Percentiles rank a stretch among this genome's conserved stretches.
Evolutionary conservation across 2,329 filamentous ascomycete species (phyloP).

Genomic region (Sporothrix globosa): DNA sequence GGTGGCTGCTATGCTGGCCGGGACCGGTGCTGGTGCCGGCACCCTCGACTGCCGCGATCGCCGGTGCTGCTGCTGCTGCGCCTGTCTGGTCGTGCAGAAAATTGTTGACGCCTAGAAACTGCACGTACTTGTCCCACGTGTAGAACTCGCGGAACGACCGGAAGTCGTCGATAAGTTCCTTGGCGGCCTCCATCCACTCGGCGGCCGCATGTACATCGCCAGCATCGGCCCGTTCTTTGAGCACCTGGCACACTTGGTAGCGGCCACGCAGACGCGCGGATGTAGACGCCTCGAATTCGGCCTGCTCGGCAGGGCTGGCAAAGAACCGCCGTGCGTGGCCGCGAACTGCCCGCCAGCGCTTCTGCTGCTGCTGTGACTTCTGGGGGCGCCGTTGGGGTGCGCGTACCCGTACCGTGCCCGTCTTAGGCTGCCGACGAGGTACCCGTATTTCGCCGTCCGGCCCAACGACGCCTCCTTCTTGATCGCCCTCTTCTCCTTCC

Average conservation of each 20-base stretch:
- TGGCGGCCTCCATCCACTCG: constrained; percentile 62
- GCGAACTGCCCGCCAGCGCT: constrained; percentile 29
- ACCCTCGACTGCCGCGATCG: constrained; percentile 24
- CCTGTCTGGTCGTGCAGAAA: constrained; percentile 45
- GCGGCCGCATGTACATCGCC: constrained; percentile 51
- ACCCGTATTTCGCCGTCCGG: neutral
- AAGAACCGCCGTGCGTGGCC: constrained; percentile 36
- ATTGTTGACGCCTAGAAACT: constrained; percentile 54
- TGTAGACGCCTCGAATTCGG: constrained; percentile 40
- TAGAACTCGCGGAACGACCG: constrained; percentile 66
- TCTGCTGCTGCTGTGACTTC: constrained; percentile 2
- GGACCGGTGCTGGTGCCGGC: neutral
- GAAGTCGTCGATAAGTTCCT: constrained; percentile 65
- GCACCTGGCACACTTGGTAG: constrained; percentile 50
- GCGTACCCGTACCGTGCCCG: neutral
- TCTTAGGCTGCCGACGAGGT: neutral
- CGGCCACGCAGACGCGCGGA: constrained; percentile 42
- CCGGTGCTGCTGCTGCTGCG: constrained; percentile 35
- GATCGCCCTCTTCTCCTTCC: neutral
- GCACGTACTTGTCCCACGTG: constrained; percentile 67
- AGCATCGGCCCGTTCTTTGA: constrained; percentile 43
- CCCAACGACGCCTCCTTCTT: constrained; percentile 22
- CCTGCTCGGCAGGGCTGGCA: constrained; percentile 39
- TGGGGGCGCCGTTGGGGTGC: neutral
- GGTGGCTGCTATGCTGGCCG: constrained; percentile 46